A percentile compares a stretch with the other conserved stretches of the same genome.
Evolutionary conservation across 2,329 filamentous ascomycete species (phyloP).

Genomic region (Alternaria burnsii): DNA sequence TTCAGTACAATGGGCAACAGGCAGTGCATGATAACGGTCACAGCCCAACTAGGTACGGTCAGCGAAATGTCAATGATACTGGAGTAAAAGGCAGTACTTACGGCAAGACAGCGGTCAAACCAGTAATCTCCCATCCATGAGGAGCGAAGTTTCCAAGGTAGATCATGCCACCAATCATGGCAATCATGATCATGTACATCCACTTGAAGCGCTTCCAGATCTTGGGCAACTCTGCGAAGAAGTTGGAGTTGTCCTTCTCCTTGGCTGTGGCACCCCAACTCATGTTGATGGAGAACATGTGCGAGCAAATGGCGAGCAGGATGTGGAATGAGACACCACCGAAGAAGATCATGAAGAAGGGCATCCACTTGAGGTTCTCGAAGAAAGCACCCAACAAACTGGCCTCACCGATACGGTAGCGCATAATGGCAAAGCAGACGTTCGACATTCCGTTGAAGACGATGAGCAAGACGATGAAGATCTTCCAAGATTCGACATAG

Average conservation of each 20-base stretch:
- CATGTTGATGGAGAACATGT: constrained; percentile 89
- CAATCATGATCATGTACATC: constrained; percentile 69
- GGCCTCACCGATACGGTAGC: constrained; percentile 67
- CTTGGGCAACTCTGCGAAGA: constrained; percentile 83
- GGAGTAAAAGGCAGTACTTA: constrained; percentile 10
- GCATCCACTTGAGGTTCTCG: constrained; percentile 70
- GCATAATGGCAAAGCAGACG: constrained; percentile 66
- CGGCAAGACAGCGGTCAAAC: constrained; percentile 73
- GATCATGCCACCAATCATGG: constrained; percentile 68
- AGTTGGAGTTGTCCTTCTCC: constrained; percentile 82
- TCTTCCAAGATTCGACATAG: constrained; percentile 76
- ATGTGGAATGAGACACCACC: constrained; percentile 82
- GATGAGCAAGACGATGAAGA: constrained; percentile 67
- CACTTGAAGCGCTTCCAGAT: constrained; percentile 79
- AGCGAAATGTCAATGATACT: neutral
- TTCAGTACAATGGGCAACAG: constrained; percentile 76
- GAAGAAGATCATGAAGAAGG: constrained; percentile 77
- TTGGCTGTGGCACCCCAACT: constrained; percentile 84
- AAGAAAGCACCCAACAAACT: constrained; percentile 59
- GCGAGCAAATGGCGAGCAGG: constrained; percentile 76
- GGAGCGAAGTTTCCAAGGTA: constrained; percentile 74
- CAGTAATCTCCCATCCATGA: constrained; percentile 59
- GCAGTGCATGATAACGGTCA: constrained; percentile 72
- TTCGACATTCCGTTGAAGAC: constrained; percentile 70
- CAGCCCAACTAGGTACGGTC: constrained; percentile 59